Conservation (phyloP, 2,329 filamentous ascomycete genomes). For the Penicillium olsonii region DNA sequence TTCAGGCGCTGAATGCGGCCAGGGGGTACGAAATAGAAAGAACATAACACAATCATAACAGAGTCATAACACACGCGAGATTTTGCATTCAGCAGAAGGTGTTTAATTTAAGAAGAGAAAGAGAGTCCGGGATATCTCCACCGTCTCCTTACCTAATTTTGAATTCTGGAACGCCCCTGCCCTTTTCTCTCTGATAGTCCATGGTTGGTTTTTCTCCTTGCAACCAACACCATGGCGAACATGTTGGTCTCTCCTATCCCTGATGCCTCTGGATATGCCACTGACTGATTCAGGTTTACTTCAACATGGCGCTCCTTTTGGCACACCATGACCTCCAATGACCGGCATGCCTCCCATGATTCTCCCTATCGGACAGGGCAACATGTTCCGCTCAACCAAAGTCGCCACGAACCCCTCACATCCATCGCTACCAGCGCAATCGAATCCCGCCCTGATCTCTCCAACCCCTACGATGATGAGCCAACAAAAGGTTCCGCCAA, state of each 20-base stretch:
- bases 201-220: conserved; percentile 2
- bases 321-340: conserved; percentile 81
- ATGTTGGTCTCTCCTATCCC: conserved; percentile 16
- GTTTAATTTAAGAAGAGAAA: background rate
- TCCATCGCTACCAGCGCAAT: conserved; percentile 82
- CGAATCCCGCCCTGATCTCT: conserved; percentile 84
- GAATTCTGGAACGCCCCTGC: conserved; percentile 12
- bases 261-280: too few relatives aligned
- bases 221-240: conserved; percentile 23
- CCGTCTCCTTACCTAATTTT: conserved; percentile 18
- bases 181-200: conserved; percentile 2
- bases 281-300: conserved; percentile 55
- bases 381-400: conserved; percentile 84
- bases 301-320: conserved; percentile 85
- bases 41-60: background rate
- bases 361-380: conserved; percentile 88
- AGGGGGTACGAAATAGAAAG: conserved; percentile 12
- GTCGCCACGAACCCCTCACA: conserved; percentile 77
- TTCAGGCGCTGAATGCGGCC: conserved; percentile 22
- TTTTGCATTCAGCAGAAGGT: background rate
- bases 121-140: background rate
- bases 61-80: background rate
- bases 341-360: conserved; percentile 87
- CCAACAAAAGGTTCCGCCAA: conserved; percentile 57
- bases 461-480: conserved; percentile 76